Percentiles rank a stretch among this genome's conserved stretches.
phyloP scores from a whole-genome alignment of 2,329 filamentous ascomycete genomes.

The Sporothrix pseudoabietina region DNA sequence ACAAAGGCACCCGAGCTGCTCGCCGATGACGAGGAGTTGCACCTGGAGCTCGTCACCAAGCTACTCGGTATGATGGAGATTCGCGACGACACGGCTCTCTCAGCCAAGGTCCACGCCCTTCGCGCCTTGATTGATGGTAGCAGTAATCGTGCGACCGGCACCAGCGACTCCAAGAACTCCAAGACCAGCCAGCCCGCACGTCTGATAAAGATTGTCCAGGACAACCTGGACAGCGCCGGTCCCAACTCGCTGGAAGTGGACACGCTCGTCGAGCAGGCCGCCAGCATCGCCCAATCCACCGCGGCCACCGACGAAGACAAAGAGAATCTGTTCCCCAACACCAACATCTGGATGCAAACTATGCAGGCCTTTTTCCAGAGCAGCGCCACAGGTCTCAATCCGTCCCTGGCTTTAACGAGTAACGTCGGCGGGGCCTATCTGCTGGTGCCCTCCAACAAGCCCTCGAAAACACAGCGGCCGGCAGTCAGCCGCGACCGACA shows the following conservation, averaged over 20 bases:
- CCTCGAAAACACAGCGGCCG: constrained; percentile 32
- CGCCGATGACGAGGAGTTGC: constrained; percentile 48
- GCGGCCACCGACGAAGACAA: constrained; percentile 34
- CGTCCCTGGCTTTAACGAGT: constrained; percentile 73
- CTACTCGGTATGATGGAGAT: constrained; percentile 59
- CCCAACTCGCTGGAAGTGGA: constrained; percentile 55
- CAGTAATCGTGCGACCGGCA: constrained; percentile 39
- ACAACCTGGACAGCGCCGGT: constrained; percentile 55
- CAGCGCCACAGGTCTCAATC: constrained; percentile 49
- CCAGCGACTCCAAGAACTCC: constrained; percentile 37
- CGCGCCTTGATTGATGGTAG: constrained; percentile 51
- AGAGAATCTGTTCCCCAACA: constrained; percentile 63
- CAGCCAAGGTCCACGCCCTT: constrained; percentile 48
- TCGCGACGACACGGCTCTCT: constrained; percentile 45
- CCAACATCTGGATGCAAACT: constrained; percentile 65
- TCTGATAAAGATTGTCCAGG: constrained; percentile 55
- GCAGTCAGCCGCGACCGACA: constrained; percentile 61
- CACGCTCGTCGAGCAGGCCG: constrained; percentile 56
- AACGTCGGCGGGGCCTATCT: constrained; percentile 70
- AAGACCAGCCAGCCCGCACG: constrained; percentile 42
- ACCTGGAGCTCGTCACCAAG: constrained; percentile 55
- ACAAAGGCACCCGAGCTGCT: constrained; percentile 51
- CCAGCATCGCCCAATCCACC: constrained; percentile 43
- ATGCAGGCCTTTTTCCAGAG: constrained; percentile 57
- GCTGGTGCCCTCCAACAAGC: constrained; percentile 46